Conservation (phyloP, 2,329 filamentous ascomycete genomes). For the Aspergillus amoenus region DNA sequence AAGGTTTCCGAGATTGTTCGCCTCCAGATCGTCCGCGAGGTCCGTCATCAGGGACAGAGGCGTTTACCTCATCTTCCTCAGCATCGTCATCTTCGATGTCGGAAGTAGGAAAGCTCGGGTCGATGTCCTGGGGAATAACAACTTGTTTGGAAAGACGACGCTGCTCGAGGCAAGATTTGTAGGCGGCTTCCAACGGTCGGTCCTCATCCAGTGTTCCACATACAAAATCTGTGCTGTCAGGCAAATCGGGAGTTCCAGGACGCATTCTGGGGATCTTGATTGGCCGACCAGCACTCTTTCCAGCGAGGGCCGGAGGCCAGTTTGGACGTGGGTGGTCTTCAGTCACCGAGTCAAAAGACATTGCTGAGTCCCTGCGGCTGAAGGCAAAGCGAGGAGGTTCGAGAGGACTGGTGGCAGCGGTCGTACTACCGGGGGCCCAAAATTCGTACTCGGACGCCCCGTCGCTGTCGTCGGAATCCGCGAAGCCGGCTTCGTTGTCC, state of each 20-base stretch:
- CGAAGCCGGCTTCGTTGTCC: conserved; percentile 73
- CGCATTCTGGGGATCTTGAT: conserved; percentile 57
- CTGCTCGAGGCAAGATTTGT: conserved; percentile 79
- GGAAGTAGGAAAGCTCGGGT: conserved; percentile 93
- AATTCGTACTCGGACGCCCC: conserved; percentile 64
- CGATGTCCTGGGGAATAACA: conserved; percentile 89
- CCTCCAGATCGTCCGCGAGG: conserved; percentile 44
- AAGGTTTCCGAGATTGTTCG: conserved; percentile 52
- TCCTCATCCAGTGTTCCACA: conserved; percentile 97
- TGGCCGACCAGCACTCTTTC: conserved; percentile 30
- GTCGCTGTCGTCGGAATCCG: conserved; percentile 67
- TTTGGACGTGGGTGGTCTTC: conserved; percentile 26
- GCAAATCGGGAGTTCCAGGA: conserved; percentile 74
- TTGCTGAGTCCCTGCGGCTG: conserved; percentile 51
- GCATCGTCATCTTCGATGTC: conserved; percentile 86
- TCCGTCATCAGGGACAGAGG: conserved; percentile 51
- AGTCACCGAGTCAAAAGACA: conserved; percentile 54
- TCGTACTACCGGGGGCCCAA: conserved; percentile 53
- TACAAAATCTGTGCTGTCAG: conserved; percentile 98
- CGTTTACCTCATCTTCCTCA: conserved; percentile 62
- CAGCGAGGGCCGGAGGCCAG: conserved; percentile 32
- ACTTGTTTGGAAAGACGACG: conserved; percentile 79
- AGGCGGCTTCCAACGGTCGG: conserved; percentile 88
- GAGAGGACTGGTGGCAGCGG: conserved; percentile 55
- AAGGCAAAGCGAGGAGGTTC: conserved; percentile 48